Base-by-base conservation (phyloP, 1,139 yeast species). In the Hansenula anomala region DNA sequence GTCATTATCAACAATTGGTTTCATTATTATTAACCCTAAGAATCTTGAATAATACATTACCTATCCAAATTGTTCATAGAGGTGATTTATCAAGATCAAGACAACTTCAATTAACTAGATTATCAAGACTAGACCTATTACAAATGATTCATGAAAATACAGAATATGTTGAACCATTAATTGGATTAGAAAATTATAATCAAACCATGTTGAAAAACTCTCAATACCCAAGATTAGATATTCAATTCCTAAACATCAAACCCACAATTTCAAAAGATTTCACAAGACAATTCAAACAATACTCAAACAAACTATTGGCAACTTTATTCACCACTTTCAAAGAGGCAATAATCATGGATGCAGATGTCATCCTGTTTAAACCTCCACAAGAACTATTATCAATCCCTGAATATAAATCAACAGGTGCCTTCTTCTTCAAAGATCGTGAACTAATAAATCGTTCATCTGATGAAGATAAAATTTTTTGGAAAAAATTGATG, bases 31-130 rank as follows among this genome's bases (percentile, higher is more conserved):
- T 66, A 17, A 56, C 74, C 1, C 56, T 78, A 29, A 60, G 81
- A 41, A 67, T 71, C 3, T 55, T 69, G 29, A 63, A 66, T 32
- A 77, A 73, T 46, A 59, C 60, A 23, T 60, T 67, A 22, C 84
- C 84, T 1, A 67, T 79, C 40, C 80, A 79, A 58, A 65, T 78
- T 28, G 66, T 79, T 13, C 72, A 74, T 46, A 67, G 67, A 38
- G 73, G 60, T 28, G 68, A 63, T 41, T 39, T 65, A 13, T 49
- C 60, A 5, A 33, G 43, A 22, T 44, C 43, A 4, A 49, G 58
- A 4, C 55, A 56, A 30, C 50, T 49, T 23, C 46, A 46, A 22
- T 34, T 63, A 14, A 45, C 46, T 14, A 51, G 53, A 19, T 22
- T 43, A n/a, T 46, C 46, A 4, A 42, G 49, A 30, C n/a, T 9